phyloP scores from a whole-genome alignment of 148 eudicot species.

The Fallopia convolvulus region DNA sequence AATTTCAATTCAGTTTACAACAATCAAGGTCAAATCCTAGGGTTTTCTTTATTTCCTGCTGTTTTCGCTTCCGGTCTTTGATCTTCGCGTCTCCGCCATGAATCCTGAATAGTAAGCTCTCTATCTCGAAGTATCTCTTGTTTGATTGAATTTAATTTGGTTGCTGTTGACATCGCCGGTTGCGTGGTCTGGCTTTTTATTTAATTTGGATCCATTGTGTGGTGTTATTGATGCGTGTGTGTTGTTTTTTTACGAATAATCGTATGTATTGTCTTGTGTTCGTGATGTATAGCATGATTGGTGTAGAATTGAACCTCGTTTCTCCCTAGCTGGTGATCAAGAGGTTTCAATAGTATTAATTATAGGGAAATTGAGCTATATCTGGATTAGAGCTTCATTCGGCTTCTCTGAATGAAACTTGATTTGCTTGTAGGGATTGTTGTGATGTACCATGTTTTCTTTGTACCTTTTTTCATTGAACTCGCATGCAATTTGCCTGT shows the following conservation, averaged over 20 bases:
- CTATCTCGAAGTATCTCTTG: background rate
- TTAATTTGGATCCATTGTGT: background rate
- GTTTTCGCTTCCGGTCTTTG: background rate
- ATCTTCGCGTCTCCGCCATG: constrained; percentile 17
- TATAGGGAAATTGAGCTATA: background rate
- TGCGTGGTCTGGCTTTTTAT: background rate
- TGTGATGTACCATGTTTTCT: background rate
- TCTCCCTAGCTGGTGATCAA: background rate
- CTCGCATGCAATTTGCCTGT: background rate
- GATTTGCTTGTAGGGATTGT: background rate
- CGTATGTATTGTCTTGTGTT: background rate
- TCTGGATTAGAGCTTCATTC: background rate
- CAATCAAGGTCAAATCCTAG: constrained; percentile 18
- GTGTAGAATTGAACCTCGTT: background rate
- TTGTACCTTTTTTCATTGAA: background rate
- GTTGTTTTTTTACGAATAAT: background rate
- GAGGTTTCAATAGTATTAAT: background rate
- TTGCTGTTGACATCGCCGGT: background rate
- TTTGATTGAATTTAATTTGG: background rate
- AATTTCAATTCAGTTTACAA: constrained; percentile 1
- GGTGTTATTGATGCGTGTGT: background rate
- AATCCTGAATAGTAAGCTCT: constrained; percentile 31
- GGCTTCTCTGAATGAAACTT: background rate
- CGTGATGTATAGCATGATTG: background rate
- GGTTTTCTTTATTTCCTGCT: constrained; percentile 14